A percentile compares a stretch with the other conserved stretches of the same genome.
These are phyloP conservation scores for Amniculicola lignicola DNA, from an alignment of 495 filamentous ascomycete species.

Conservation along the genomic window DNA sequence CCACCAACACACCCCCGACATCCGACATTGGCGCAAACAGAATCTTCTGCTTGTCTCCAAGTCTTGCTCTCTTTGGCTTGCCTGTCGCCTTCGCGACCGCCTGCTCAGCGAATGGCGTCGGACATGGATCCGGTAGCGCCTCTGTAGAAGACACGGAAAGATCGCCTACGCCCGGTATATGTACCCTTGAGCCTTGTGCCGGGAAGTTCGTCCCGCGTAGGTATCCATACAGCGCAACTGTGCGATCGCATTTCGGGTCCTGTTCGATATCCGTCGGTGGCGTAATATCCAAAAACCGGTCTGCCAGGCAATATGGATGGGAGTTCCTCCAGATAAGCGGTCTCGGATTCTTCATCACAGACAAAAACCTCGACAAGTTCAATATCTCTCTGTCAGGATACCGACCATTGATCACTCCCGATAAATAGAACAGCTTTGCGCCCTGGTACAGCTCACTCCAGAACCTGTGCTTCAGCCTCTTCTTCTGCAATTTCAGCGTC, in stretches of 20 bases:
- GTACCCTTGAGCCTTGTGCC: slow-evolving; percentile 77
- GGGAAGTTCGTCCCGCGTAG: slow-evolving; percentile 94
- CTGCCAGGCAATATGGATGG: slow-evolving; percentile 88
- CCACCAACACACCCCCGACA: slow-evolving; percentile 82
- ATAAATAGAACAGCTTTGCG: slow-evolving; percentile 93
- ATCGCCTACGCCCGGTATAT: slow-evolving; percentile 94
- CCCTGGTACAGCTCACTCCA: slow-evolving; percentile 97
- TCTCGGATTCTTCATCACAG: slow-evolving; percentile 97
- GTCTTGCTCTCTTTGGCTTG: slow-evolving; percentile 66
- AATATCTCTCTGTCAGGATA: slow-evolving; percentile 97
- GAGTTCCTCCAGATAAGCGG: slow-evolving; percentile 95
- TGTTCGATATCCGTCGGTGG: slow-evolving; percentile 86
- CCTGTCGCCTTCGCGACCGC: slow-evolving; percentile 76
- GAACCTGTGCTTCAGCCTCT: slow-evolving; percentile 89
- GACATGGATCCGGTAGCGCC: slow-evolving; percentile 86
- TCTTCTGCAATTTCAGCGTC: slow-evolving; percentile 84
- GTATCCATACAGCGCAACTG: slow-evolving; percentile 89
- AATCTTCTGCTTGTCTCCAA: slow-evolving; percentile 94
- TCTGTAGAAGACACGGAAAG: slow-evolving; percentile 81
- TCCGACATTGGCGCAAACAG: slow-evolving; percentile 97
- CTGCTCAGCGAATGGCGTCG: slow-evolving; percentile 86
- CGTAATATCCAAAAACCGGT: slow-evolving; percentile 91
- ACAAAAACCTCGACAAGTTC: slow-evolving; percentile 89
- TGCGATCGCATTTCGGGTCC: slow-evolving; percentile 82
- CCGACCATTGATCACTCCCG: slow-evolving; percentile 89